A percentile compares a stretch with the other conserved stretches of the same genome.
Conservation (phyloP, 352 stramenopile species). For the Phytophthora palmivora region DNA sequence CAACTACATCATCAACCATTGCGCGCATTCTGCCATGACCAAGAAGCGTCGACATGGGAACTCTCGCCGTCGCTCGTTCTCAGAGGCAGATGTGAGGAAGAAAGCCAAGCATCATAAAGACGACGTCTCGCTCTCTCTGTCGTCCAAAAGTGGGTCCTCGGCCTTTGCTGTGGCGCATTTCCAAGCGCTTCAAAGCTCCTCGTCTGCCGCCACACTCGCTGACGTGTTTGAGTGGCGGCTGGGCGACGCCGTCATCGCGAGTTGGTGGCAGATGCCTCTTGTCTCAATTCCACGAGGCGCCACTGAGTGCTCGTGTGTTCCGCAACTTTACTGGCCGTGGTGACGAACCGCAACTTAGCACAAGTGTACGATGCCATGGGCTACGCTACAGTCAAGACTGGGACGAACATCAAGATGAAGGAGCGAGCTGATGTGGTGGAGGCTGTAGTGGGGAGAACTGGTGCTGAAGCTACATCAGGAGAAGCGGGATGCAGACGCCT, state of each 20-base stretch:
- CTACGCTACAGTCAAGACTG: slow-evolving; percentile 36
- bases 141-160: slow-evolving; percentile 1
- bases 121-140: neutral
- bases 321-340: slow-evolving; percentile 65
- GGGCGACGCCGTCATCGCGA: slow-evolving; percentile 79
- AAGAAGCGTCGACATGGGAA: slow-evolving; percentile 23
- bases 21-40: neutral
- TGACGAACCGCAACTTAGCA: slow-evolving; percentile 80
- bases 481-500: slow-evolving; percentile 9
- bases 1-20: no score
- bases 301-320: slow-evolving; percentile 71
- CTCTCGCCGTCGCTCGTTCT: slow-evolving; percentile 20
- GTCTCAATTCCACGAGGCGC: slow-evolving; percentile 63
- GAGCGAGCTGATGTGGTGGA: slow-evolving; percentile 75
- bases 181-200: slow-evolving; percentile 41
- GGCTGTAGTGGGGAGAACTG: slow-evolving; percentile 65
- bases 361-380: slow-evolving; percentile 71
- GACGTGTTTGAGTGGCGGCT: slow-evolving; percentile 86
- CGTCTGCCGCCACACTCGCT: slow-evolving; percentile 21
- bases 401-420: no score
- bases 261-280: slow-evolving; percentile 69
- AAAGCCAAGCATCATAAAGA: slow-evolving; percentile 13
- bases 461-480: slow-evolving; percentile 53
- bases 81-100: slow-evolving; percentile 20
- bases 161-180: slow-evolving; percentile 40